Percentiles rank a stretch among this genome's conserved stretches.
These are phyloP conservation scores for Rhizopogon rudus DNA, from an alignment of 768 basidiomycete species.

Conservation along the genomic window DNA sequence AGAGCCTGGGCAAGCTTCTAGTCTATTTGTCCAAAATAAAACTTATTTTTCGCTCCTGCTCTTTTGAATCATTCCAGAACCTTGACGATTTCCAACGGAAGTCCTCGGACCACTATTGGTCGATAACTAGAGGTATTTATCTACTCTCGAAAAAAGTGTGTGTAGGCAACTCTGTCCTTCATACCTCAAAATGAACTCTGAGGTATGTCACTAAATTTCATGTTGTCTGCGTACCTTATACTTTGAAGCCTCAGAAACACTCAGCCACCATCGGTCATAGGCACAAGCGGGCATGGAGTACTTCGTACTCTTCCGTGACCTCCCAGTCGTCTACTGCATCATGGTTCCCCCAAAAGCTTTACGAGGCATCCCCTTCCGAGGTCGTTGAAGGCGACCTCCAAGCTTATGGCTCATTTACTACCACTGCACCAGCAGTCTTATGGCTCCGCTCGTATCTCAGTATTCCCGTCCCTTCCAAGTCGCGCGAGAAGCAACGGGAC, in stretches of 20 bases:
- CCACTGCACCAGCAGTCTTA: conserved; percentile 29
- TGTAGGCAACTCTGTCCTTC: neutral
- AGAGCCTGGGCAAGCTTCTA: neutral
- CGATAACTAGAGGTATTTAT: neutral
- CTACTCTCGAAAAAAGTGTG: neutral
- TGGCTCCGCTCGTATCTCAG: conserved; percentile 22
- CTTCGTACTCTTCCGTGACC: conserved; percentile 15
- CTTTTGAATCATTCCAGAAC: too few species aligned
- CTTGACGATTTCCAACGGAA: too few species aligned
- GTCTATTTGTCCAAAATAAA: neutral
- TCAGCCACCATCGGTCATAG: neutral
- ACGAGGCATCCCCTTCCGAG: conserved; percentile 16
- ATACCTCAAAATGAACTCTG: neutral
- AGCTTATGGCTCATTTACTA: conserved; percentile 35
- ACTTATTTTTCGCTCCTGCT: neutral
- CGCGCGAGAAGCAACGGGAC: conserved; percentile 2
- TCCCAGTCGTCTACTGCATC: conserved; percentile 22
- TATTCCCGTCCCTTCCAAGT: conserved; percentile 10
- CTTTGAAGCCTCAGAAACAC: neutral
- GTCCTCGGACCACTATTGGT: neutral
- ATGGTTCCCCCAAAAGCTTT: conserved; percentile 17
- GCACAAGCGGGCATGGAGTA: conserved; percentile 11
- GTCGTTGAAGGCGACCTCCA: conserved; percentile 19
- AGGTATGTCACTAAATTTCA: neutral
- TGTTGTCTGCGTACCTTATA: neutral